Conservation (phyloP, 2,329 filamentous ascomycete genomes). For the Lasiodiplodia hormozganensis region DNA sequence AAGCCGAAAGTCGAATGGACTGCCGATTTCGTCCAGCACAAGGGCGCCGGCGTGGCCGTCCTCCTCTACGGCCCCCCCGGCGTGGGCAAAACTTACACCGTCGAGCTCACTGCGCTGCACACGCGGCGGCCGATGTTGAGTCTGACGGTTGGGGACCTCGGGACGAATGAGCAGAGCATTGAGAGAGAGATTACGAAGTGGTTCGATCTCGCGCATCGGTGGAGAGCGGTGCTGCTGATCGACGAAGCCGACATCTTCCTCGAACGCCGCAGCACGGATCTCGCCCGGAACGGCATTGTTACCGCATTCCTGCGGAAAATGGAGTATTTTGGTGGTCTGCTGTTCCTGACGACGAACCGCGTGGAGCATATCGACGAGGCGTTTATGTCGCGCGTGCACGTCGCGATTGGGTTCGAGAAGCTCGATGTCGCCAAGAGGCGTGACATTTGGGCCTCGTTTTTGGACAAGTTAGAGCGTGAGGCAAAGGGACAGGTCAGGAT, state of each 20-base stretch:
- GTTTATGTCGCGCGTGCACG: slow-evolving; percentile 30
- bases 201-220: slow-evolving; percentile 30
- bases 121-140: slow-evolving; percentile 8
- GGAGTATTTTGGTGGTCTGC: slow-evolving; percentile 35
- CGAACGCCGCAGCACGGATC: slow-evolving; percentile 55
- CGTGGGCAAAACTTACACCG: slow-evolving; percentile 28
- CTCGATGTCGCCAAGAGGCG: slow-evolving; percentile 28
- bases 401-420: slow-evolving; percentile 29
- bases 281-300: slow-evolving; percentile 56
- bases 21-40: slow-evolving; percentile 22
- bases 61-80: slow-evolving; percentile 26
- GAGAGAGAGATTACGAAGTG: slow-evolving; percentile 32
- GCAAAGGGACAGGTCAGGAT: not conserved
- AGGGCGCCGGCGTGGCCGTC: slow-evolving; percentile 26
- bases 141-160: slow-evolving; percentile 30
- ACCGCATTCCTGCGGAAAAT: slow-evolving; percentile 29
- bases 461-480: slow-evolving; percentile 16
- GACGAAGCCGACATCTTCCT: slow-evolving; percentile 54
- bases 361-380: slow-evolving; percentile 39
- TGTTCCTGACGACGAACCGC: slow-evolving; percentile 46
- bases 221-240: slow-evolving; percentile 27
- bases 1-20: slow-evolving; percentile 3
- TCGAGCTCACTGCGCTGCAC: slow-evolving; percentile 9
- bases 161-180: slow-evolving; percentile 21
- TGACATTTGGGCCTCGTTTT: slow-evolving; percentile 14